These are phyloP conservation scores for Pichia nakasei DNA, from an alignment of 805 yeast genomes.

Conservation along the genomic window DNA sequence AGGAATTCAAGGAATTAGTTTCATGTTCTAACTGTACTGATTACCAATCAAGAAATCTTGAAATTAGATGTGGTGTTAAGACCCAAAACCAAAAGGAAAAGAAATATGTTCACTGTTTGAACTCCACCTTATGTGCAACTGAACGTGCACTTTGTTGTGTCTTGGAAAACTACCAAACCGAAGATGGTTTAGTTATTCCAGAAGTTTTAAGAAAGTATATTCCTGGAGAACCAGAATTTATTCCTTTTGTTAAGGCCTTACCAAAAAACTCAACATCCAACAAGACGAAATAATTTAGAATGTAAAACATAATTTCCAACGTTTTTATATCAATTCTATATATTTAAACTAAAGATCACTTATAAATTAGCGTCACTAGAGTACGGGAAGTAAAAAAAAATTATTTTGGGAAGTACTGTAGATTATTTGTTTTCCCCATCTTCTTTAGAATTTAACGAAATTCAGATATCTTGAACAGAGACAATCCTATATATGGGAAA, in stretches of 20 bases:
- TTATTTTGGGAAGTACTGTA: too few species aligned
- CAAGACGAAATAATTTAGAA: conserved; percentile 34
- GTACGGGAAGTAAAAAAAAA: too few species aligned
- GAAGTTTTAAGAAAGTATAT: conserved; percentile 93
- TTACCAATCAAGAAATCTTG: conserved; percentile 96
- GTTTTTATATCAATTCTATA: too few species aligned
- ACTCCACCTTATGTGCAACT: conserved; percentile 95
- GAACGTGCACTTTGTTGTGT: conserved; percentile 97
- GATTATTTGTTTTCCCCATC: too few species aligned
- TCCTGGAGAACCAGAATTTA: conserved; percentile 97
- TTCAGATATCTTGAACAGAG: too few species aligned
- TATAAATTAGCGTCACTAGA: too few species aligned
- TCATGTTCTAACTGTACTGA: conserved; percentile 99
- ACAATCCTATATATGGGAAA: too few species aligned
- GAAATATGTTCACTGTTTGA: conserved; percentile 97
- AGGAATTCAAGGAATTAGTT: conserved; percentile 96
- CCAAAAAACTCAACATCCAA: conserved; percentile 90
- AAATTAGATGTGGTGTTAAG: conserved; percentile 97
- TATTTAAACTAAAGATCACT: too few species aligned
- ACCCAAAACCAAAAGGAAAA: conserved; percentile 90
- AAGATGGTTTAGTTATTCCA: conserved; percentile 87
- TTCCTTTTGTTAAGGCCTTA: conserved; percentile 82
- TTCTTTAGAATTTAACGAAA: too few species aligned
- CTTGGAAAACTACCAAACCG: conserved; percentile 96
- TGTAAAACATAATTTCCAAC: too few species aligned